These are phyloP conservation scores for Podaxis sp. DNA, from an alignment of 768 basidiomycete species.

Conservation along the genomic window DNA sequence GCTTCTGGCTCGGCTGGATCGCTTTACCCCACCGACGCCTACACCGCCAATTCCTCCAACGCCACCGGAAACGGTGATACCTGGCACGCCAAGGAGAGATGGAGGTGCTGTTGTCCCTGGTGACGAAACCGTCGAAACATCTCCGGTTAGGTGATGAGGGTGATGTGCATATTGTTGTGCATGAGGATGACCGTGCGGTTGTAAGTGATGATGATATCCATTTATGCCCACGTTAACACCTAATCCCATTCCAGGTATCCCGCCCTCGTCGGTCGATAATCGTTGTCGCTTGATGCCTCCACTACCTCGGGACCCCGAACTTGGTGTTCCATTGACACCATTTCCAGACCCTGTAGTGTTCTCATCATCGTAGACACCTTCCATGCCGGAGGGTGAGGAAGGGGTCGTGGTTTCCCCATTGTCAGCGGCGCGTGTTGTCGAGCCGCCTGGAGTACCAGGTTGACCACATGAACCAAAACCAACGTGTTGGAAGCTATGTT, in stretches of 20 bases:
- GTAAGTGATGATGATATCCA: constrained; percentile 14
- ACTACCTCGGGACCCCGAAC: constrained; percentile 20
- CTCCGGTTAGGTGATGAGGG: constrained; percentile 10
- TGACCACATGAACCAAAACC: constrained; percentile 7
- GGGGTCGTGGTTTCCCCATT: constrained; percentile 15
- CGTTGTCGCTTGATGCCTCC: constrained; percentile 53
- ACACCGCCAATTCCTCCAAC: constrained; percentile 3
- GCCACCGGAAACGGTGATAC: constrained; percentile 1
- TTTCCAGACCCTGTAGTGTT: constrained; percentile 1
- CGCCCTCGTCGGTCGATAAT: constrained; percentile 36
- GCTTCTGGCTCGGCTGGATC: constrained; percentile 56
- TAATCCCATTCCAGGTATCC: constrained; percentile 22
- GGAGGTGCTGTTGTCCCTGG: constrained; percentile 11
- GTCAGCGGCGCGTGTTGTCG: constrained; percentile 26
- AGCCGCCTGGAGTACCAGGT: not conserved
- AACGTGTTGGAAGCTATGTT: constrained; percentile 61
- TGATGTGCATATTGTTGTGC: constrained; percentile 9
- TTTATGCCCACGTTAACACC: constrained; percentile 23
- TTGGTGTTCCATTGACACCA: not conserved
- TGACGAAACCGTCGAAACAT: constrained; percentile 12
- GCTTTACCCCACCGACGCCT: constrained; percentile 34
- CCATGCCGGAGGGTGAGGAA: constrained; percentile 14
- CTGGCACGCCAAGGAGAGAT: constrained; percentile 10
- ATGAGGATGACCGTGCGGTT: constrained; percentile 8
- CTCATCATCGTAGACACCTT: constrained; percentile 13